A percentile compares a stretch with the other conserved stretches of the same genome.
These are phyloP conservation scores for Bromus sterilis DNA, from an alignment of 176 grass and related monocot genomes.

Conservation along the genomic window DNA sequence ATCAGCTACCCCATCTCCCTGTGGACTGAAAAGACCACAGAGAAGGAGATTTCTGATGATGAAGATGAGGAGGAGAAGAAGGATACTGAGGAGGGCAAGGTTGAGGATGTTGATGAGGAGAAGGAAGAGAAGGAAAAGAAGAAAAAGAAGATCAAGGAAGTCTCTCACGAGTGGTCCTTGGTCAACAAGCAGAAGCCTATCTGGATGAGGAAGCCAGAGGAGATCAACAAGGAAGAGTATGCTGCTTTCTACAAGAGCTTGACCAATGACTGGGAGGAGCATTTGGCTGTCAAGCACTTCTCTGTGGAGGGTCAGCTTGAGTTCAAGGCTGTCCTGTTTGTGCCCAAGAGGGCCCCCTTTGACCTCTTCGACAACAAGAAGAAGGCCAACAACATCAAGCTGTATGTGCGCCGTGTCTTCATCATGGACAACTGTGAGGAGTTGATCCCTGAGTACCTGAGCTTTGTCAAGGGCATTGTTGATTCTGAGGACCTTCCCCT, in stretches of 20 bases:
- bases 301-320: constrained; percentile 93
- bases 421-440: constrained; percentile 96
- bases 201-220: constrained; percentile 93
- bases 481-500: constrained; percentile 90
- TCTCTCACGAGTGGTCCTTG: constrained; percentile 73
- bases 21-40: constrained; percentile 87
- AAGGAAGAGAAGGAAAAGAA: constrained; percentile 82
- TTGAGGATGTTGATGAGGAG: constrained; percentile 85
- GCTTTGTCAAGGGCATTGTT: constrained; percentile 81
- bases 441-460: constrained; percentile 68
- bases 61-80: constrained; percentile 95
- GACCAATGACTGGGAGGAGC: constrained; percentile 93
- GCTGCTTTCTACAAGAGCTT: constrained; percentile 94
- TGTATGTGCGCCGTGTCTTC: constrained; percentile 77
- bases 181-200: constrained; percentile 95
- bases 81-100: constrained; percentile 81
- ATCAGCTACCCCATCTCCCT: constrained; percentile 91
- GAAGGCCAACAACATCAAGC: constrained; percentile 91
- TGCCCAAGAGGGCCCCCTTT: constrained; percentile 78
- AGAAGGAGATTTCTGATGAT: constrained; percentile 92
- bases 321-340: constrained; percentile 79
- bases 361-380: constrained; percentile 86
- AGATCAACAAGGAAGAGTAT: constrained; percentile 89
- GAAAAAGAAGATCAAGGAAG: constrained; percentile 94
- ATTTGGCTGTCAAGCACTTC: constrained; percentile 85